phyloP scores from a whole-genome alignment of 2,329 filamentous ascomycete genomes.

The Orbilia ellipsospora region DNA sequence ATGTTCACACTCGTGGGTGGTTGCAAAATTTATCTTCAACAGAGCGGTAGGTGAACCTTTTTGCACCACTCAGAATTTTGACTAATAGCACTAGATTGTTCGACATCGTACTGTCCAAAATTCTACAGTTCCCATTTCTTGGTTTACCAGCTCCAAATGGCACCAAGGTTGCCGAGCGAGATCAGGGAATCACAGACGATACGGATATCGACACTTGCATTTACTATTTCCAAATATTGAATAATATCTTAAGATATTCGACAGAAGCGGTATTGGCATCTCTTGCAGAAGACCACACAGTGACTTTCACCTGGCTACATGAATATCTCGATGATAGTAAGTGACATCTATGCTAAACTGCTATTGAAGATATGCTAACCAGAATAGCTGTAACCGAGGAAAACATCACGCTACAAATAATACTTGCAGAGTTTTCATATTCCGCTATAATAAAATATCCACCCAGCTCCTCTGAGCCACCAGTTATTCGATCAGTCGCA shows the following conservation, averaged over 20 bases:
- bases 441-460: slow-evolving; percentile 73
- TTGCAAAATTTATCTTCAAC: slow-evolving; percentile 72
- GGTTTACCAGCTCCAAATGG: slow-evolving; percentile 57
- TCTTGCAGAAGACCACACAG: slow-evolving; percentile 29
- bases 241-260: slow-evolving; percentile 74
- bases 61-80: neutral
- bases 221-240: slow-evolving; percentile 80
- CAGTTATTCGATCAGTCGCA: slow-evolving; percentile 67
- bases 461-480: slow-evolving; percentile 46
- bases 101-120: slow-evolving; percentile 70
- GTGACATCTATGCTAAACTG: slow-evolving; percentile 5
- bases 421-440: slow-evolving; percentile 69
- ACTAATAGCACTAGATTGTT: slow-evolving; percentile 67
- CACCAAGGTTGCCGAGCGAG: slow-evolving; percentile 57
- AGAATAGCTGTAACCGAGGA: slow-evolving; percentile 62
- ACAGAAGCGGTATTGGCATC: slow-evolving; percentile 39
- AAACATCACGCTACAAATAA: slow-evolving; percentile 73
- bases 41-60: slow-evolving; percentile 60
- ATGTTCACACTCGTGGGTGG: slow-evolving; percentile 83
- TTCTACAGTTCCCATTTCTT: slow-evolving; percentile 70
- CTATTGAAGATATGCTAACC: slow-evolving; percentile 63
- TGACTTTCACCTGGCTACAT: slow-evolving; percentile 33
- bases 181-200: slow-evolving; percentile 65
- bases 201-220: slow-evolving; percentile 80
- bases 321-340: slow-evolving; percentile 56